Evolutionary conservation across 768 basidiomycete genomes (phyloP).

Genomic region (Leccinum truebloodii): DNA sequence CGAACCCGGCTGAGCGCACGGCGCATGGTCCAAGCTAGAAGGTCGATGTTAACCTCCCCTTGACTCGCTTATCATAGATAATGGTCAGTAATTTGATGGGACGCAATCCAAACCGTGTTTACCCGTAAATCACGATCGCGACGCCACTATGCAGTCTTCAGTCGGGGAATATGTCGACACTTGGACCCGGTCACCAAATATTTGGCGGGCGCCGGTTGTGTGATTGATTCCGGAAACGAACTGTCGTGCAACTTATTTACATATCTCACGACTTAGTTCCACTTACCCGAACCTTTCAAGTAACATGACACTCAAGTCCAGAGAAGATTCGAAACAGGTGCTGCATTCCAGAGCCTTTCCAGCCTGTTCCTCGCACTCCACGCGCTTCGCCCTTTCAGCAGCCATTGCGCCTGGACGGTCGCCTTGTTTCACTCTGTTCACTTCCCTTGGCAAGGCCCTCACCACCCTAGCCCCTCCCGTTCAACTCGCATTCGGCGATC

Average conservation of each 20-base stretch:
- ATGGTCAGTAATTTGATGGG: neutral
- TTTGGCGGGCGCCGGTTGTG: conserved; percentile 3
- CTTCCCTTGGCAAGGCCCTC: conserved; percentile 17
- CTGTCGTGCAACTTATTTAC: conserved; percentile 8
- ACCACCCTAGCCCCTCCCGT: neutral
- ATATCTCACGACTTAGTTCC: conserved; percentile 9
- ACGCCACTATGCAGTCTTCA: neutral
- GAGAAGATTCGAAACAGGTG: conserved; percentile 3
- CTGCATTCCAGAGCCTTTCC: neutral
- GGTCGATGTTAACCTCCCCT: neutral
- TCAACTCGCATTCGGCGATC: conserved; percentile 5
- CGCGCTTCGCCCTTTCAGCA: conserved; percentile 3
- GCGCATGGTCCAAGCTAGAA: neutral
- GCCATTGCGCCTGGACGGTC: neutral
- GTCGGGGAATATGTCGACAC: neutral
- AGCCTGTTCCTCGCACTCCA: conserved; percentile 1
- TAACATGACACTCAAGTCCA: conserved; percentile 9
- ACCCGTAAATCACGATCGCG: neutral
- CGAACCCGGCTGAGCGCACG: neutral
- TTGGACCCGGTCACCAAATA: conserved; percentile 5
- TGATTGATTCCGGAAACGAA: conserved; percentile 6
- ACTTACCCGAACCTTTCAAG: conserved; percentile 6
- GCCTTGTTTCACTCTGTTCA: conserved; percentile 7
- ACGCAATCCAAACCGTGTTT: neutral
- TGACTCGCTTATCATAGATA: neutral